Conservation (phyloP, 768 basidiomycete species). For the Mycena indigotica region DNA sequence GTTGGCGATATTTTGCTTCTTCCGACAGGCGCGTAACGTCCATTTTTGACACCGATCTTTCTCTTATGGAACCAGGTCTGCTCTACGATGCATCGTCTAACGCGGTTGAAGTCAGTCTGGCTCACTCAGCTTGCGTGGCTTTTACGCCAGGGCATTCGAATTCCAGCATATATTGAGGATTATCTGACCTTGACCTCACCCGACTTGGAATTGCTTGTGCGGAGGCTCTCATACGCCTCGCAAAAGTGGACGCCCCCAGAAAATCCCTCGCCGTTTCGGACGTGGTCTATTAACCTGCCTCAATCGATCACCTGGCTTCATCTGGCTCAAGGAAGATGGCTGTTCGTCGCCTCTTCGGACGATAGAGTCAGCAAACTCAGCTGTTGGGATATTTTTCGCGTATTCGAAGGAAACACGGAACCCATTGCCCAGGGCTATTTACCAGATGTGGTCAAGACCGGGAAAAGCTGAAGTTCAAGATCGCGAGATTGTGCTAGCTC, state of each 20-base stretch:
- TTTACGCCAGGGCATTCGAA: background rate
- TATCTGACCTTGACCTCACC: background rate
- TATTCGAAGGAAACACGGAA: background rate
- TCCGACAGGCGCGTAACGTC: background rate
- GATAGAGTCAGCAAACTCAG: no score
- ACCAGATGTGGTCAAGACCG: no score
- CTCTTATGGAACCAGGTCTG: background rate
- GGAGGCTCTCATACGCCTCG: background rate
- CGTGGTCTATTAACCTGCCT: background rate
- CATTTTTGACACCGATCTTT: background rate
- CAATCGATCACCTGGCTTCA: no score
- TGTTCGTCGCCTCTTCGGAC: no score
- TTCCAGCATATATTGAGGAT: background rate
- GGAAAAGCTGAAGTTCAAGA: background rate
- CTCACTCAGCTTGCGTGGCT: background rate
- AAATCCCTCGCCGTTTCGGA: background rate
- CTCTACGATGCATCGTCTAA: background rate
- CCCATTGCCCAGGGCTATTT: background rate
- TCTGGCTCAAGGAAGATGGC: no score
- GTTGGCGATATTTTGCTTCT: background rate
- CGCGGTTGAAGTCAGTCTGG: background rate
- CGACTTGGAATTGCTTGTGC: no score
- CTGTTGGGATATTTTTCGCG: no score
- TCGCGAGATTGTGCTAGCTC: background rate
- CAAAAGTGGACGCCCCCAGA: no score